These are phyloP conservation scores for Carpinus viminea DNA, from an alignment of 306 rosid genomes.

Conservation along the genomic window DNA sequence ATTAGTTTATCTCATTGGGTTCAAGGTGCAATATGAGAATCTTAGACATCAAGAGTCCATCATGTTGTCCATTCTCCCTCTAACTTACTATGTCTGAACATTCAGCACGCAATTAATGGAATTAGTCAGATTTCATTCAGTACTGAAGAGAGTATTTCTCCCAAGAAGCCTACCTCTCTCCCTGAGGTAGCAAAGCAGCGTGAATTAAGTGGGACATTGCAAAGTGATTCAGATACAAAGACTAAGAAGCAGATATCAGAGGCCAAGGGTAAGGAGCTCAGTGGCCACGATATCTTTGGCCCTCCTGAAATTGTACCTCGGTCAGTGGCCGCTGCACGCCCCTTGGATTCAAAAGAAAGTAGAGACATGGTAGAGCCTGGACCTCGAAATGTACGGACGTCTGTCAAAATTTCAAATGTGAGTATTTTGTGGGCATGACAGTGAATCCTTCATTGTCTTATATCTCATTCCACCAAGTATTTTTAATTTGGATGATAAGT, in stretches of 20 bases:
- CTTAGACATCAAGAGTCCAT: background rate
- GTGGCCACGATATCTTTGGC: constrained; percentile 85
- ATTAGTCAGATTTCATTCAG: constrained; percentile 81
- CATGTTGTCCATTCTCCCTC: background rate
- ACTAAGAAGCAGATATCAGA: constrained; percentile 56
- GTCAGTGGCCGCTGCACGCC: constrained; percentile 46
- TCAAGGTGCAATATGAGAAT: background rate
- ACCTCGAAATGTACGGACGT: constrained; percentile 55
- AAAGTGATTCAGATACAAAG: constrained; percentile 48
- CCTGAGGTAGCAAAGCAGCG: constrained; percentile 96
- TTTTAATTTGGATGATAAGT: constrained; percentile 17
- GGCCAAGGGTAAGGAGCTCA: constrained; percentile 81
- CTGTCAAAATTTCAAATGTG: constrained; percentile 94
- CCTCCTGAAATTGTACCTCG: constrained; percentile 67
- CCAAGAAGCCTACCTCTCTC: constrained; percentile 63
- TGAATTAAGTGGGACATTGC: constrained; percentile 77
- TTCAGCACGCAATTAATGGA: constrained; percentile 69
- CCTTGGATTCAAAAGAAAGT: constrained; percentile 43
- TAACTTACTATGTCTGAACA: background rate
- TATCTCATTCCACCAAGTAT: background rate
- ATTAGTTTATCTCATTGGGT: background rate
- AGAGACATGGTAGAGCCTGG: constrained; percentile 52
- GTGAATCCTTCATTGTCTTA: constrained; percentile 6
- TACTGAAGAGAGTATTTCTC: constrained; percentile 59
- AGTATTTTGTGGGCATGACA: constrained; percentile 36